Base-by-base conservation (phyloP, 1,139 yeast genomes). In the Yamadazyma oceani region DNA sequence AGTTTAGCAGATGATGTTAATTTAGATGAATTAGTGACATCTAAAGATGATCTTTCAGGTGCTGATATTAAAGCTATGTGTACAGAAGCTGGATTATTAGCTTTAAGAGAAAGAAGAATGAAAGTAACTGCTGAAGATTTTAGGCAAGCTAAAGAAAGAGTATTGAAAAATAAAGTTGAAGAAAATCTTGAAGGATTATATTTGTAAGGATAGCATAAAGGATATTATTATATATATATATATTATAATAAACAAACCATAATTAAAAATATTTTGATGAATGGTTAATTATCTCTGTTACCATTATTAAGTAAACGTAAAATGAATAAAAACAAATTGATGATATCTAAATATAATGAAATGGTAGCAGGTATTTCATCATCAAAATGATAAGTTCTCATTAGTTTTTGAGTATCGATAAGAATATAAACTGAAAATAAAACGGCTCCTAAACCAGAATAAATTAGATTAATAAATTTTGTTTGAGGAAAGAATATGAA, bases 41-140 rank as follows among this genome's bases (percentile, higher is more conserved):
- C 95, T 12, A 94, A 92, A 69, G 98, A 92, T 60, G 98, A 92
- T 49, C 72, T 92, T 46, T 86, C 96, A 13, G 99, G 99, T 41
- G 99, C 99, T 9, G 98, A 94, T 63, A 92, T 92, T 55, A 92
- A 92, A 69, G 98, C 98, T 22, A 86, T 94, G 67, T 90, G 97
- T 64, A 90, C 98, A 1, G 97, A 92, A 62, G 97, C 97, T 2
- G 99, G 98, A 40, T 73, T 94, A 57, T 74, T 92, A 54, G 98
- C 98, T 5, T 75, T 94, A 58, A 80, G 98, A 66, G 98, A 94
- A 64, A 84, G 98, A 65, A 82, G 98, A 70, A 92, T 92, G 97
- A 94, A 88, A 70, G 98, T 94, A 30, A 87, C 90, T 35, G 95
- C 94, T 21, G 90, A 87, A 45, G 98, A 94, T 62, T 94, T 94